Evolutionary conservation across 2,329 filamentous ascomycete species (phyloP).

Genomic region (Botryotinia convoluta): DNA sequence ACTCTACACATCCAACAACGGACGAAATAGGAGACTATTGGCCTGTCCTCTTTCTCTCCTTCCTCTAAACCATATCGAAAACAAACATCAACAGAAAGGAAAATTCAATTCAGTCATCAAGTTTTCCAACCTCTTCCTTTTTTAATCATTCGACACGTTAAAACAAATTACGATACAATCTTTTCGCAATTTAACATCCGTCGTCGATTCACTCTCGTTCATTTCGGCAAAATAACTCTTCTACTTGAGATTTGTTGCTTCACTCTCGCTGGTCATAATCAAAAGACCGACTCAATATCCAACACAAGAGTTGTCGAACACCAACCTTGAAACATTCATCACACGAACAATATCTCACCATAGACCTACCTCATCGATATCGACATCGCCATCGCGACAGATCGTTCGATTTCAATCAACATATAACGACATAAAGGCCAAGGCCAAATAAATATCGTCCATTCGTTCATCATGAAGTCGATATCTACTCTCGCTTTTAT

Average conservation of each 20-base stretch:
- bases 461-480: constrained; percentile 33
- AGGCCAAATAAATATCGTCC: constrained; percentile 24
- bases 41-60: neutral
- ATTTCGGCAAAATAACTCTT: neutral
- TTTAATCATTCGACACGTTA: neutral
- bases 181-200: neutral
- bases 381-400: neutral
- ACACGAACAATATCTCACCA: neutral
- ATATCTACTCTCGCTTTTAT: constrained; percentile 25
- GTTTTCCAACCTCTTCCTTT: neutral
- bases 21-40: constrained; percentile 14
- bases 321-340: neutral
- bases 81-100: neutral
- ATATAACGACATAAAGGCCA: constrained; percentile 20
- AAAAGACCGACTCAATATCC: neutral
- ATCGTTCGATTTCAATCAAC: neutral
- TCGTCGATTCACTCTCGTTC: constrained; percentile 14
- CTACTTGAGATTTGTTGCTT: neutral
- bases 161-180: neutral
- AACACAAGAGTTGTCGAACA: neutral
- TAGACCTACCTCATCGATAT: neutral
- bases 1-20: neutral
- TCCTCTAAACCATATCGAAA: neutral
- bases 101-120: neutral
- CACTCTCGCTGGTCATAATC: neutral